phyloP scores from a whole-genome alignment of 805 yeast species.

The Debaryomyces hansenii region DNA sequence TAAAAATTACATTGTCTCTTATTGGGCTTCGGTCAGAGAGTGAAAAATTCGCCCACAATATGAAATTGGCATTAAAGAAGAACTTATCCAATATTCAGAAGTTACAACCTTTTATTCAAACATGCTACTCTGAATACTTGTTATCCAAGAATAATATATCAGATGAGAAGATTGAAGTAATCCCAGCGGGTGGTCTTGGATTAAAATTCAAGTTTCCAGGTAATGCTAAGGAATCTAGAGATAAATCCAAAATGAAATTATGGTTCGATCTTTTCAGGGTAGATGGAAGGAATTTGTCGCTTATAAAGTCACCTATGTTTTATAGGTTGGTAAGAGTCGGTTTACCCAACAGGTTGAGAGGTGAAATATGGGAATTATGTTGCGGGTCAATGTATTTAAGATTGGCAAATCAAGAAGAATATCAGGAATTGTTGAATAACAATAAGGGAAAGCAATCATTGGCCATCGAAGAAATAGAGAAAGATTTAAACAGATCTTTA shows the following conservation, averaged over 20 bases:
- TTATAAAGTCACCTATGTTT: conserved; percentile 73
- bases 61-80: conserved; percentile 60
- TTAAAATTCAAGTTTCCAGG: conserved; percentile 86
- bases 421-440: conserved; percentile 55
- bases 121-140: conserved; percentile 84
- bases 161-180: conserved; percentile 42
- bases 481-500: conserved; percentile 88
- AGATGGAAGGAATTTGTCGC: conserved; percentile 81
- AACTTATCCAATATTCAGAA: conserved; percentile 63
- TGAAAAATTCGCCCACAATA: conserved; percentile 72
- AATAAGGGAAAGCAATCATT: conserved; percentile 66
- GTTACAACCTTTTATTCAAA: conserved; percentile 62
- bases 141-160: conserved; percentile 57
- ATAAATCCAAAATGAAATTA: conserved; percentile 79
- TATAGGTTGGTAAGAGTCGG: conserved; percentile 87
- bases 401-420: conserved; percentile 59
- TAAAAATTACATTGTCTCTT: conserved; percentile 65
- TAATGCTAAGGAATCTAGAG: conserved; percentile 70
- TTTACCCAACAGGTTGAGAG: conserved; percentile 89
- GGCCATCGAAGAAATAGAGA: conserved; percentile 95
- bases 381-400: conserved; percentile 83
- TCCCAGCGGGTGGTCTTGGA: conserved; percentile 87
- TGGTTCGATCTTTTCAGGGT: conserved; percentile 91
- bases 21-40: conserved; percentile 77
- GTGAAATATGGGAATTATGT: conserved; percentile 94